Evolutionary conservation across 1,284 basidiomycete genomes (phyloP).

Genomic region (Cutaneotrichosporon sp.): DNA sequence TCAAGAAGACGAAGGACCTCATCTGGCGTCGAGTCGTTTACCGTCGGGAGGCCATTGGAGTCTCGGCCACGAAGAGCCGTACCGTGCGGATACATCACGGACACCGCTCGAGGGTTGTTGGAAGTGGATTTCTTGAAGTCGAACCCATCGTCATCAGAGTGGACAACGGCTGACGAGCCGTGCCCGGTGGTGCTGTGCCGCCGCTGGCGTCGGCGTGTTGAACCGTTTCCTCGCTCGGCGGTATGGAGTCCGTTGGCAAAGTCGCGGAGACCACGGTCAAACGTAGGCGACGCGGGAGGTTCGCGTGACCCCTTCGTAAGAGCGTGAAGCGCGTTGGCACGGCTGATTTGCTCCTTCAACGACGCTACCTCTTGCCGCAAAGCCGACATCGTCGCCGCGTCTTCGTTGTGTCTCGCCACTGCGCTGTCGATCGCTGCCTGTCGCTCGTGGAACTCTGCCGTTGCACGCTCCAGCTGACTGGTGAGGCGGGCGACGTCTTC

Average conservation of each 20-base stretch:
- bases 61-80: conserved; percentile 62
- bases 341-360: conserved; percentile 91
- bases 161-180: conserved; percentile 17
- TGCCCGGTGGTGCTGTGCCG: conserved; percentile 44
- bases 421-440: conserved; percentile 61
- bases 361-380: conserved; percentile 89
- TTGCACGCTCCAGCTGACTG: conserved; percentile 62
- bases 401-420: conserved; percentile 65
- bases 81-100: conserved; percentile 76
- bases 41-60: conserved; percentile 70
- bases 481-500: conserved; percentile 75
- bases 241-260: conserved; percentile 68
- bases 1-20: conserved; percentile 94
- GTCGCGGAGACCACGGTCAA: conserved; percentile 37
- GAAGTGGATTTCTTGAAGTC: conserved; percentile 65
- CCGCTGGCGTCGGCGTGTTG: conserved; percentile 59
- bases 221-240: conserved; percentile 15
- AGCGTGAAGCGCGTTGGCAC: conserved; percentile 83
- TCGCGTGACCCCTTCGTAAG: conserved; percentile 65
- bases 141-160: conserved; percentile 19
- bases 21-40: conserved; percentile 82
- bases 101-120: conserved; percentile 82
- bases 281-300: conserved; percentile 70
- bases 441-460: conserved; percentile 71
- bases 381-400: conserved; percentile 77